A percentile compares a stretch with the other conserved stretches of the same genome.
These are phyloP conservation scores for Colletotrichum sp. DNA, from an alignment of 2,329 filamentous ascomycete species.

Conservation along the genomic window DNA sequence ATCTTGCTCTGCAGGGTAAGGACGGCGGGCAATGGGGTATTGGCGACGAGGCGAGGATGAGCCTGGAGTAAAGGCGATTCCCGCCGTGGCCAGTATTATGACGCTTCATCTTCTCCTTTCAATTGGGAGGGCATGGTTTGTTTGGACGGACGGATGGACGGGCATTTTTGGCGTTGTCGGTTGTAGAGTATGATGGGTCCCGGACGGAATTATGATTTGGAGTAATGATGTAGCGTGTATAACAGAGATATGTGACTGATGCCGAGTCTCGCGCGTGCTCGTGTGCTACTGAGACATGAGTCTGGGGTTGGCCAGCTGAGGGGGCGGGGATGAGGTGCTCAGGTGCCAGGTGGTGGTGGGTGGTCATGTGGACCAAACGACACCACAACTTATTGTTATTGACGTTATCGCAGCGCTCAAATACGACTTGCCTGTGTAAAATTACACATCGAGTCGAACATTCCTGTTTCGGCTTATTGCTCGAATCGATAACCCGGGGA, in stretches of 20 bases:
- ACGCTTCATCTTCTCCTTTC: neutral
- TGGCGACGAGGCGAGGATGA: constrained; percentile 85
- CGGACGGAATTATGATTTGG: neutral
- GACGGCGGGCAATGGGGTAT: constrained; percentile 75
- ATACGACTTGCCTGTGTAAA: neutral
- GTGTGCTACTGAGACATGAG: neutral
- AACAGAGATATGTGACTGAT: neutral
- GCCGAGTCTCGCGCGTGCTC: neutral
- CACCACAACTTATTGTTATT: neutral
- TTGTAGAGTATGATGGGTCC: neutral
- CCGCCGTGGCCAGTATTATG: neutral
- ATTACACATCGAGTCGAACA: neutral
- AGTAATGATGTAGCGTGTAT: neutral
- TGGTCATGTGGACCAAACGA: neutral
- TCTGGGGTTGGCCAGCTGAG: neutral
- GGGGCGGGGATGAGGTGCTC: neutral
- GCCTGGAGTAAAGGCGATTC: constrained; percentile 63
- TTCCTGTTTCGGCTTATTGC: neutral
- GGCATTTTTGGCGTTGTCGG: constrained; percentile 12
- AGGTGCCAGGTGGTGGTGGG: neutral
- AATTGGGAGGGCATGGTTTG: neutral
- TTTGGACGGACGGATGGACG: neutral
- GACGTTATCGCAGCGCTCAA: neutral
- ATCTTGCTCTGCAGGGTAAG: constrained; percentile 58
- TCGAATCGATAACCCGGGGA: neutral